Percentiles rank a stretch among this genome's conserved stretches.
These are phyloP conservation scores for Termitomyces titanicus DNA, from an alignment of 768 basidiomycete genomes.

Conservation along the genomic window DNA sequence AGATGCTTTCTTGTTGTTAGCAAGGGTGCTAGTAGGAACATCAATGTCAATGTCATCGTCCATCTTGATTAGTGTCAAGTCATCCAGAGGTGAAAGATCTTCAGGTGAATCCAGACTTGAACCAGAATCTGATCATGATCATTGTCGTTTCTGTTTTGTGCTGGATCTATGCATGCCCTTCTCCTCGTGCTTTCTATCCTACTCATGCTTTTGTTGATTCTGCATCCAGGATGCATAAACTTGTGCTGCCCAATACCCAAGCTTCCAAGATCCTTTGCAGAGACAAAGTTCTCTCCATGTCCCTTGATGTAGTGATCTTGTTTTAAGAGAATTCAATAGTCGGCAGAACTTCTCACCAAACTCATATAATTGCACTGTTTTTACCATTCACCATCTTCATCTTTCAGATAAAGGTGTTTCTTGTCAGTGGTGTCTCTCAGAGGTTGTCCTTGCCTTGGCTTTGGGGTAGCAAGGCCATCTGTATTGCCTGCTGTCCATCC, in stretches of 20 bases:
- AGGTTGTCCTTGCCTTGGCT: not conserved
- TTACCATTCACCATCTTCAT: not conserved
- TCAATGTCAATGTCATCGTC: too few species aligned
- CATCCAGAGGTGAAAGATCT: too few species aligned
- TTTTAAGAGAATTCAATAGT: not conserved
- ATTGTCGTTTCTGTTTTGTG: too few species aligned
- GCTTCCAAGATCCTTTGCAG: not conserved
- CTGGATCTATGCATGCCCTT: too few species aligned
- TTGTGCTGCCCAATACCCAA: not conserved
- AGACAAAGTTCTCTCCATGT: not conserved
- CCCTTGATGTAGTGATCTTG: not conserved
- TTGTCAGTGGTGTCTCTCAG: not conserved
- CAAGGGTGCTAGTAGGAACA: too few species aligned
- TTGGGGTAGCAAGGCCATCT: not conserved
- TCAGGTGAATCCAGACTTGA: too few species aligned
- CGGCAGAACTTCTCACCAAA: too few species aligned
- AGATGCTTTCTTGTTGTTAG: too few species aligned
- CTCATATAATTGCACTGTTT: not conserved
- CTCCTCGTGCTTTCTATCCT: too few species aligned
- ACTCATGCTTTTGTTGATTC: not conserved
- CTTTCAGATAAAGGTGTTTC: not conserved
- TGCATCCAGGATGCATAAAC: not conserved
- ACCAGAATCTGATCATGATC: too few species aligned
- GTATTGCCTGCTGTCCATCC: not conserved
- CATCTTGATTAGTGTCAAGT: too few species aligned